phyloP scores from a whole-genome alignment of 1,284 basidiomycete genomes.

The Ustilago lituana region DNA sequence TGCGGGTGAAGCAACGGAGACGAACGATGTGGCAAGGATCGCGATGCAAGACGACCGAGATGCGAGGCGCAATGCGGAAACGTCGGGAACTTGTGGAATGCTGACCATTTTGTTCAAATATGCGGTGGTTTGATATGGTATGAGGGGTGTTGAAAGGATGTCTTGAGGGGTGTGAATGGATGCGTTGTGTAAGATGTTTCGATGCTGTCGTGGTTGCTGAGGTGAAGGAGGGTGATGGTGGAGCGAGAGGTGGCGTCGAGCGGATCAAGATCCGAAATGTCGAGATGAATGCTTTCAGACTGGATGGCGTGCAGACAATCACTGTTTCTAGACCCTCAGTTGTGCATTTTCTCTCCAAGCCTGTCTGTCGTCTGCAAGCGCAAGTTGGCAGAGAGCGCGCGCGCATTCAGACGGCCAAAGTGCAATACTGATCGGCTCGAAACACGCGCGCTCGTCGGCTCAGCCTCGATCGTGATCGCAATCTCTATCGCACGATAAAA shows the following conservation, averaged over 20 bases:
- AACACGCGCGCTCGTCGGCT: no score
- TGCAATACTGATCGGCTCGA: no score
- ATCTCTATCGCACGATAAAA: background rate
- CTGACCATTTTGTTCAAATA: slow-evolving; percentile 35
- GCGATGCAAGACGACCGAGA: slow-evolving; percentile 14
- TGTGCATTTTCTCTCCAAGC: no score
- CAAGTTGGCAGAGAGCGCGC: no score
- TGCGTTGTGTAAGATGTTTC: no score
- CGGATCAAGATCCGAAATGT: no score
- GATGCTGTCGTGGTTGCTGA: background rate
- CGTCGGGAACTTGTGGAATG: slow-evolving; percentile 21
- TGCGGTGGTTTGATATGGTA: background rate
- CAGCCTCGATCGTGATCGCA: background rate
- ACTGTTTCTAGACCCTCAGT: no score
- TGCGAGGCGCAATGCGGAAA: slow-evolving; percentile 1
- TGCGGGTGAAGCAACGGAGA: background rate
- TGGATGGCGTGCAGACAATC: no score
- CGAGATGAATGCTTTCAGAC: background rate
- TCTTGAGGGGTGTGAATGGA: background rate
- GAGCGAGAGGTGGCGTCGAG: no score
- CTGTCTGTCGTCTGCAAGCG: no score
- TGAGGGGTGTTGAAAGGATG: slow-evolving; percentile 1
- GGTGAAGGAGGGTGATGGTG: background rate
- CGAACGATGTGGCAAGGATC: slow-evolving; percentile 1
- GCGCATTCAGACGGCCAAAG: no score